Percentiles rank a stretch among this genome's conserved stretches.
Conservation (phyloP, 2,329 filamentous ascomycete species). For the Neonectria punicea region DNA sequence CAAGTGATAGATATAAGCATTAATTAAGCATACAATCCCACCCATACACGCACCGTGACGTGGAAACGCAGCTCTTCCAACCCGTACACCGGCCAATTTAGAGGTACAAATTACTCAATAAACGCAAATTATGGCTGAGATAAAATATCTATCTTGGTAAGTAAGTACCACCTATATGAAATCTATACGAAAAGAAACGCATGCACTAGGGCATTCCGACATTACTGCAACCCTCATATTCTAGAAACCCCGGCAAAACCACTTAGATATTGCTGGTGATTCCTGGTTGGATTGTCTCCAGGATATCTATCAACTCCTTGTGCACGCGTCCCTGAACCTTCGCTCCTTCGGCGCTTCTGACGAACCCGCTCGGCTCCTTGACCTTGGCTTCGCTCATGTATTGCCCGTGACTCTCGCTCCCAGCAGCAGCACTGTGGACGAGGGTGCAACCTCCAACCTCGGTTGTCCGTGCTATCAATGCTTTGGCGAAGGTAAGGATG, state of each 20-base stretch:
- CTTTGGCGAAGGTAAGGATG: not conserved
- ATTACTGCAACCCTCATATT: too few relatives aligned
- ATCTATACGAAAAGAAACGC: too few relatives aligned
- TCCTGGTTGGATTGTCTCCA: constrained; percentile 56
- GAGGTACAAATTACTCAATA: too few relatives aligned
- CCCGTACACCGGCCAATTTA: too few relatives aligned
- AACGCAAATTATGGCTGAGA: too few relatives aligned
- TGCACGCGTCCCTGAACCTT: constrained; percentile 53
- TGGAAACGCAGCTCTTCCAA: too few relatives aligned
- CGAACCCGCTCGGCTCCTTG: constrained; percentile 48
- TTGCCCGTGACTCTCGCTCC: constrained; percentile 55
- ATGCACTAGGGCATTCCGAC: too few relatives aligned
- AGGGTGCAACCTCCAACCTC: constrained; percentile 60
- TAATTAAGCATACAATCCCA: not conserved
- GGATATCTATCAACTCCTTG: constrained; percentile 52
- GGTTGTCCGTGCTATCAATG: constrained; percentile 51
- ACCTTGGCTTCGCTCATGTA: constrained; percentile 54
- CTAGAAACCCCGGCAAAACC: too few relatives aligned
- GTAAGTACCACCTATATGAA: too few relatives aligned
- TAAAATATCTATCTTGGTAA: too few relatives aligned
- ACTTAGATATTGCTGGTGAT: not conserved
- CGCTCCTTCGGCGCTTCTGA: constrained; percentile 52
- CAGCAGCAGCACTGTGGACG: constrained; percentile 49
- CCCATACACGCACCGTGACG: too few relatives aligned
- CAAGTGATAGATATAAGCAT: not conserved